These are phyloP conservation scores for Globisporangium splendens DNA, from an alignment of 352 stramenopile genomes.

Conservation along the genomic window DNA sequence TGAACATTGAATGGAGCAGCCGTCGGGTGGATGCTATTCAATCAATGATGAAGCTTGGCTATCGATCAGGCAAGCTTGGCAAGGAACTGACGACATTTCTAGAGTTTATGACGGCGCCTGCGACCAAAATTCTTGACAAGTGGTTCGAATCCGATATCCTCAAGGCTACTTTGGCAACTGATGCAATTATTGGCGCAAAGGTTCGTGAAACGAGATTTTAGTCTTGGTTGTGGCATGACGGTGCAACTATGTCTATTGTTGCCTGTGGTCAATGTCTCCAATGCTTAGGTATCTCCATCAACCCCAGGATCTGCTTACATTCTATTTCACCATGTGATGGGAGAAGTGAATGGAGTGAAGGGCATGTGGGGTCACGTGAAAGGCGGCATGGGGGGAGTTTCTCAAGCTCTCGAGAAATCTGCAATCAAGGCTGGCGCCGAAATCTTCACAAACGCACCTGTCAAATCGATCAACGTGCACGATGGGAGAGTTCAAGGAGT, in stretches of 20 bases:
- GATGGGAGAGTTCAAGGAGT: conserved; percentile 54
- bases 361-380: conserved; percentile 89
- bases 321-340: conserved; percentile 91
- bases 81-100: conserved; percentile 77
- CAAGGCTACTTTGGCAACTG: conserved; percentile 89
- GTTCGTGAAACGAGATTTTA: conserved; percentile 17
- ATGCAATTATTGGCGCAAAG: conserved; percentile 90
- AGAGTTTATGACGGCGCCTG: conserved; percentile 87
- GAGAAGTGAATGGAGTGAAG: conserved; percentile 85
- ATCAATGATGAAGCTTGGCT: conserved; percentile 59
- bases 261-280: no score
- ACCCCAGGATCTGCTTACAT: conserved; percentile 89
- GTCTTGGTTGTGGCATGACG: background rate
- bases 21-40: conserved; percentile 62
- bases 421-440: conserved; percentile 61
- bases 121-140: conserved; percentile 83
- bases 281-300: conserved; percentile 80
- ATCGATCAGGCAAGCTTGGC: conserved; percentile 62
- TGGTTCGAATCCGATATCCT: conserved; percentile 90
- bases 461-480: conserved; percentile 59
- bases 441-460: conserved; percentile 63
- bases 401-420: conserved; percentile 57
- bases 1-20: conserved; percentile 27
- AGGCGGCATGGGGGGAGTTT: conserved; percentile 86
- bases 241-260: background rate